phyloP scores from a whole-genome alignment of 495 filamentous ascomycete species.

The Poronia punctata region DNA sequence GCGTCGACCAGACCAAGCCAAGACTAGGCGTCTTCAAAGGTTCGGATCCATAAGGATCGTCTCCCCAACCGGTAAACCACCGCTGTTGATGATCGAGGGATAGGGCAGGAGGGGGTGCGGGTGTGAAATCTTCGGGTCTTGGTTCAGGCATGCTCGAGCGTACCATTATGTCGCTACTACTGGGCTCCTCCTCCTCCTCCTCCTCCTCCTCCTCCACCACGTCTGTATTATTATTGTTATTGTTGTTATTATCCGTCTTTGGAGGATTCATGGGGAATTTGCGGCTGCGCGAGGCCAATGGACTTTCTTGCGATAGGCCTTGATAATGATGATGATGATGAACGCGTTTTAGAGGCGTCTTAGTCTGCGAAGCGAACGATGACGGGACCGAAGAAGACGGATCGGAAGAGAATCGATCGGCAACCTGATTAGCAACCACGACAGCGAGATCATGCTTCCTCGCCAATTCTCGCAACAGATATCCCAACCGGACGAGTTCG shows the following conservation, averaged over 20 bases:
- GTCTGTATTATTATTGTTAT: neutral
- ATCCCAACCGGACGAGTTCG: constrained; percentile 71
- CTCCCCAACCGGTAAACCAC: constrained; percentile 94
- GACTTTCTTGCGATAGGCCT: constrained; percentile 28
- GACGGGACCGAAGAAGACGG: constrained; percentile 3
- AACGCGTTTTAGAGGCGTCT: too few relatives aligned
- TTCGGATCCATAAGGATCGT: constrained; percentile 33
- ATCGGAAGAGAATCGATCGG: constrained; percentile 62
- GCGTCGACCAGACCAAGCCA: constrained; percentile 84
- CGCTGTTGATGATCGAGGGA: constrained; percentile 82
- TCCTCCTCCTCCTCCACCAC: constrained; percentile 6
- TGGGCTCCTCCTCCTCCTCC: constrained; percentile 14
- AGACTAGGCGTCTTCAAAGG: constrained; percentile 75
- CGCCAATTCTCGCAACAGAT: constrained; percentile 67
- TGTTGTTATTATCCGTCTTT: neutral
- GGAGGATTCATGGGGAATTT: constrained; percentile 3
- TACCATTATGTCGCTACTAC: constrained; percentile 18
- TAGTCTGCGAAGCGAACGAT: constrained; percentile 8
- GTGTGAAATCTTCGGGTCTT: constrained; percentile 13
- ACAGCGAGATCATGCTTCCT: constrained; percentile 66
- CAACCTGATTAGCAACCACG: constrained; percentile 94
- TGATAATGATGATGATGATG: too few relatives aligned
- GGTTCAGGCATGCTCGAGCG: constrained; percentile 26
- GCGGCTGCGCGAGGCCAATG: constrained; percentile 30
- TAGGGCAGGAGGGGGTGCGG: constrained; percentile 43